Evolutionary conservation across 2,329 filamentous ascomycete species (phyloP).

Genomic region (Penicillium brevicompactum): DNA sequence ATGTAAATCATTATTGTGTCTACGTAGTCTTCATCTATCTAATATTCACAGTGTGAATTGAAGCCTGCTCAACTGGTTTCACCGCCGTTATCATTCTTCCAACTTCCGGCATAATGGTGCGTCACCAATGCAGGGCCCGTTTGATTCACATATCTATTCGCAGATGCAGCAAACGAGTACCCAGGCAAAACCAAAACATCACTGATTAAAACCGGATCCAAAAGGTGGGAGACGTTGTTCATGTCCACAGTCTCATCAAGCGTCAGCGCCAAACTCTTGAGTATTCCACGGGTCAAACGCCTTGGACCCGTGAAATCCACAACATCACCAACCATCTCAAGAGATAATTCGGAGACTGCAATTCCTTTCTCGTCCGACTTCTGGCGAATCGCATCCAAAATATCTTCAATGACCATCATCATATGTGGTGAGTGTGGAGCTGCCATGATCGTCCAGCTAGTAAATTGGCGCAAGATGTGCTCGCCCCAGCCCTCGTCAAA

Average conservation of each 20-base stretch:
- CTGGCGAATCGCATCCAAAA: constrained; percentile 1
- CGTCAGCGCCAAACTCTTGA: constrained; percentile 5
- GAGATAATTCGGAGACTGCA: background rate
- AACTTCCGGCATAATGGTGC: constrained; percentile 13
- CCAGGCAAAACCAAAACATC: constrained; percentile 13
- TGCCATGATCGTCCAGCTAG: constrained; percentile 11
- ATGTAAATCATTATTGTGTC: background rate
- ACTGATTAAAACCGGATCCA: constrained; percentile 1
- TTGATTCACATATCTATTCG: constrained; percentile 2
- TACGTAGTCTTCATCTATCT: background rate
- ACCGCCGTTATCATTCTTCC: constrained; percentile 11
- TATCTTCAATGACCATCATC: constrained; percentile 9
- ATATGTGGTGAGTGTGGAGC: constrained; percentile 4
- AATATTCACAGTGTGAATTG: background rate
- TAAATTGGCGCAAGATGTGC: constrained; percentile 3
- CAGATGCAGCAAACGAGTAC: constrained; percentile 4
- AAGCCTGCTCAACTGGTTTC: background rate
- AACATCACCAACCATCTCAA: constrained; percentile 5
- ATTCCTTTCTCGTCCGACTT: background rate
- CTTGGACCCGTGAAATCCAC: constrained; percentile 10
- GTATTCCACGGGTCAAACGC: constrained; percentile 1
- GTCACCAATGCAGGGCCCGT: constrained; percentile 8
- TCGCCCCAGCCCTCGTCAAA: constrained; percentile 8
- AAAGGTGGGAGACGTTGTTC: constrained; percentile 2
- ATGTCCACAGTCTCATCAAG: background rate